Base-by-base conservation (phyloP, 805 yeast genomes). In the Ogataea siamensis region DNA sequence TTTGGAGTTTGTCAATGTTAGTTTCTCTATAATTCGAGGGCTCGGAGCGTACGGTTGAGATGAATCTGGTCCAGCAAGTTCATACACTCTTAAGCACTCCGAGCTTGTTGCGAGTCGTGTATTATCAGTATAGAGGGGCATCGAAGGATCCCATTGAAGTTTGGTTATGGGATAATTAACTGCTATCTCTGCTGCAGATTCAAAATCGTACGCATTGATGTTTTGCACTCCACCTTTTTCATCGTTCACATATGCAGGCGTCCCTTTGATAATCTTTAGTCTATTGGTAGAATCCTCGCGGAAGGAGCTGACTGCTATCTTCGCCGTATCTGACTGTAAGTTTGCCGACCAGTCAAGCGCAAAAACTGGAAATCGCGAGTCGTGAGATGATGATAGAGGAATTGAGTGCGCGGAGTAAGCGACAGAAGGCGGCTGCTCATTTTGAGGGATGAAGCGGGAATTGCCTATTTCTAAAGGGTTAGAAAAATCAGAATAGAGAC, bases 221-320 rank as follows among this genome's bases (percentile, higher is more conserved):
- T 42, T 18, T 33, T 39, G 15, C 34, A 36, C 60, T 37, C 32
- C 33, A 5, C 17, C 55, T 16, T 54, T 58, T 17, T 42, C 52
- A 25, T 39, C 49, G 3, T 42, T 42, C 16, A 39, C 29, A 31
- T 46, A 37, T 27, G 50, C 27, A 7, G 60, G 54, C 0, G 54
- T 30, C 0, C 74, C 73, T 32, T 64, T 60, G 7, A 74, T 46
- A 1, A 83, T 60, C 53, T 78, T 80, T 17, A 88, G 57, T 47
- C 76, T 75, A 61, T 89, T 89, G 27, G 70, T 66, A 18, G 78
- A 66, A 34, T 87, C 95, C 58, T 89, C 97, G 42, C 84, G 74
- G 56, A 79, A 87, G 0, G 95, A 74, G n/a, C 81, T 71, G n/a
- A 83, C 56, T 0, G 87, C 93, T 6, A 85, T 60, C 32, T 70